These are phyloP conservation scores for Obelidium mucronatum DNA, from an alignment of 192 early-diverging fungal genomes.

Conservation along the genomic window DNA sequence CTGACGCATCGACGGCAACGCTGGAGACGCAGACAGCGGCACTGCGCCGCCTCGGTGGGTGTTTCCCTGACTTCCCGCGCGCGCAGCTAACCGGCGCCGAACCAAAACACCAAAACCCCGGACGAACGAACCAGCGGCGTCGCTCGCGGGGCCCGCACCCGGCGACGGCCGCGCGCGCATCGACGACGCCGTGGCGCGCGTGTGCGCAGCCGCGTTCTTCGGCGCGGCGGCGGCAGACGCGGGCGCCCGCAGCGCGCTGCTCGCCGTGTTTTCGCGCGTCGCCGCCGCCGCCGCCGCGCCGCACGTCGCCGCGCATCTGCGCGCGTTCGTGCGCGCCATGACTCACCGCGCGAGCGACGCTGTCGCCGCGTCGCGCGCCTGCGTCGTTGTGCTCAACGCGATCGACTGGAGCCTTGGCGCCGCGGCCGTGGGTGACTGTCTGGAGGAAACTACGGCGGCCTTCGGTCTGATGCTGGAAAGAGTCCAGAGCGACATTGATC, in stretches of 20 bases:
- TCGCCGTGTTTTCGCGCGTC: slow-evolving; percentile 23
- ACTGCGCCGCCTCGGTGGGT: neutral
- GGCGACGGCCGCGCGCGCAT: too few relatives aligned
- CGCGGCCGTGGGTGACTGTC: slow-evolving; percentile 2
- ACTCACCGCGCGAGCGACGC: neutral
- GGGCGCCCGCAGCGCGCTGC: slow-evolving; percentile 8
- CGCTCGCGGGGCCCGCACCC: neutral
- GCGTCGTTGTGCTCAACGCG: slow-evolving; percentile 35
- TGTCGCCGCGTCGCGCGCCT: slow-evolving; percentile 11
- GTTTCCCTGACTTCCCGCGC: neutral
- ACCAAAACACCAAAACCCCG: neutral
- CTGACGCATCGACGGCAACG: neutral
- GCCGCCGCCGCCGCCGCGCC: neutral
- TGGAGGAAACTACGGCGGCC: slow-evolving; percentile 3
- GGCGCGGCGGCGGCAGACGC: neutral
- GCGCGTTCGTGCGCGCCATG: neutral
- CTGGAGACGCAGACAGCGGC: neutral
- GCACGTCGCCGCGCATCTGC: neutral
- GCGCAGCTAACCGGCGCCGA: neutral
- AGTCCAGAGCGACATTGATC: slow-evolving; percentile 2
- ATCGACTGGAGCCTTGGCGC: slow-evolving; percentile 39
- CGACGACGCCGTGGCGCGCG: neutral
- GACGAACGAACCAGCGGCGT: neutral
- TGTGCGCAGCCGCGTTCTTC: slow-evolving; percentile 19
- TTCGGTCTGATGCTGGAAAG: neutral